Conservation (phyloP, 495 filamentous ascomycete species). For the Staphylotrichum longicolle region DNA sequence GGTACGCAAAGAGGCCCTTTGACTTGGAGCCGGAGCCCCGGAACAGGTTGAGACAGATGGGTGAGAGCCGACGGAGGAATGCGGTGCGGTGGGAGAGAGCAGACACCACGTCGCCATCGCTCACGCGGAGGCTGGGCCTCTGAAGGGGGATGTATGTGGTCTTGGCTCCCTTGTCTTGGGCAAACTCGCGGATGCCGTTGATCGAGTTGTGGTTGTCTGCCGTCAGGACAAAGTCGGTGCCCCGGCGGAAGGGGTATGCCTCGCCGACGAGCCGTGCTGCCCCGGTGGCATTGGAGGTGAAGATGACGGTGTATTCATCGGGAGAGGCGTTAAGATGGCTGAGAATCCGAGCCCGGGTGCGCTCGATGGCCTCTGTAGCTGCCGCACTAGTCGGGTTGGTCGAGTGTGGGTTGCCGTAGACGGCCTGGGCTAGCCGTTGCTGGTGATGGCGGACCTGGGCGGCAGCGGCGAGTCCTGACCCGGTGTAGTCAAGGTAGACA, state of each 20-base stretch:
- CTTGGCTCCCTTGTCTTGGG: slow-evolving; percentile 13
- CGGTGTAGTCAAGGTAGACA: slow-evolving; percentile 41
- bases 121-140: slow-evolving; percentile 22
- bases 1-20: slow-evolving; percentile 58
- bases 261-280: slow-evolving; percentile 58
- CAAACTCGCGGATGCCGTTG: slow-evolving; percentile 37
- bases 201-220: slow-evolving; percentile 41
- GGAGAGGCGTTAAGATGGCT: slow-evolving; percentile 56
- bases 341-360: slow-evolving; percentile 47
- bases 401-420: slow-evolving; percentile 63
- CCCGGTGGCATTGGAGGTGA: slow-evolving; percentile 59
- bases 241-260: slow-evolving; percentile 34
- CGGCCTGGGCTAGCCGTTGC: slow-evolving; percentile 29
- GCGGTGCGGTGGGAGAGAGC: slow-evolving; percentile 15
- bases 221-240: slow-evolving; percentile 27
- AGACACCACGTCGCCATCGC: slow-evolving; percentile 12
- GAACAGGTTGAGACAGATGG: not conserved
- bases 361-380: slow-evolving; percentile 47
- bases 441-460: slow-evolving; percentile 30
- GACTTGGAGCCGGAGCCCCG: not conserved
- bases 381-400: slow-evolving; percentile 49
- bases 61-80: not conserved
- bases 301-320: slow-evolving; percentile 59
- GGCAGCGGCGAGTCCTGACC: slow-evolving; percentile 30
- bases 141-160: slow-evolving; percentile 27